Base-by-base conservation (phyloP, 164 flowering plant species). In the Euptelea pleiosperma region DNA sequence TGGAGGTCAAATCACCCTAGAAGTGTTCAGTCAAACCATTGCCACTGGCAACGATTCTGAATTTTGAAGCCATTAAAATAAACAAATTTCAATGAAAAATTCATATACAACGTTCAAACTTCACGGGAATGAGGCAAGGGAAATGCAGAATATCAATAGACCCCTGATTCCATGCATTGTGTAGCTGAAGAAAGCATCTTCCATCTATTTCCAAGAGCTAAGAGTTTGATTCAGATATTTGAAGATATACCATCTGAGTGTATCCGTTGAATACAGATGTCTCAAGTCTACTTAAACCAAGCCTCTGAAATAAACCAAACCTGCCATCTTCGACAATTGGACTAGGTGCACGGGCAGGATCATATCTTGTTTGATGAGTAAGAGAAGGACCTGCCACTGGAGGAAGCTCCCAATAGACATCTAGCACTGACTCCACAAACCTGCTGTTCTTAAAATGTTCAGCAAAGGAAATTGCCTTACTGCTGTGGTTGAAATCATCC, bases 301-400 rank as follows among this genome's bases (percentile, higher is more conserved):
- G 85, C 65, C 89, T 82, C 54, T 78, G 77, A 70, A 91, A 91
- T 73, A 88, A 76, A 25, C 93, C 79, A 70, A 69, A 82, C 43
- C 89, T 78, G 26, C 97, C 99, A 69, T 94, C 99, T 74, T 90
- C 96, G 39, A 94, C 79, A 39, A 91, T 81, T 6, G 97, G 99
- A 36, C 57, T 70, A 0, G 78, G 15, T 3, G 81, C 68, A 41
- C 96, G 92, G 29, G 97, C 96, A 36, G 97, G 99, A 73, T 94
- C 99, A 59, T 88, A 91, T 66, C 97, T 80, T 15, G 91, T 82
- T 66, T 94, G 99, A 74, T 91, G 97, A 18, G 97, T 94, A 19
- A 94, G 89, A 19, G 97, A 94, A 39, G 97, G 96, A 24, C 99
- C 99, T 5, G 99, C 99, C 26, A 84, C 93, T 0, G 99, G 99